Evolutionary conservation across 2,329 filamentous ascomycete species (phyloP), one percentile per base, ranked within the genome.

Genomic region (Elsinoe necatrix): DNA sequence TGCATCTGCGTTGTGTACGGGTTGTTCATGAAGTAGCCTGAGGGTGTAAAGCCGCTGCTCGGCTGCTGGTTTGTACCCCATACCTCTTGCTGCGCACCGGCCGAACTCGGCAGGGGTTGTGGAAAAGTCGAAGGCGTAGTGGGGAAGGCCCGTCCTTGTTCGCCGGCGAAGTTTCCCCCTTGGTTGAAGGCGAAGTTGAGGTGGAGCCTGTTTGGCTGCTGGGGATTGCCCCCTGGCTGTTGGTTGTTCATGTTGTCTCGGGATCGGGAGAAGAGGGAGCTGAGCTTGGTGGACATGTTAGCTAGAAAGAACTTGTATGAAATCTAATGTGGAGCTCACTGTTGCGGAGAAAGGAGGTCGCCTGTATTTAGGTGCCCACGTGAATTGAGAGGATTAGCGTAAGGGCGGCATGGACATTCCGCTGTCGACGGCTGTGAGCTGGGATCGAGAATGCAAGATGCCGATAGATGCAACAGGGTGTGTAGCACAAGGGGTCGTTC

Each of bases 71-170:
- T 52, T 42, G 75, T 71, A 47, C 76, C 76, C 77, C 80, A 80
- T 60, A 80, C 76, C 65, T 85, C 82, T 63, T 83, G 81, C 54
- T 56, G 54, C 69, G 83, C 80, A 47, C 78, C 78, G 55, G 76
- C 74, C 64, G 80, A 76, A 65, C 78, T 79, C 52, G 80, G 79
- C 66, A 83, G 84, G 59, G 91, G 91, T 74, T 97, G 92, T 11
- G 92, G 92, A 68, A 97, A 97, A 58, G 91, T 95, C 62, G 92
- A 96, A 54, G 92, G 92, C 8, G 92, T 96, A 55, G 92, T 78
- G 55, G 76, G 76, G 66, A 75, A 78, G 58, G 73, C 72, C 60
- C 75, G 73, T 57, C 74, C 75, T 62, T 68, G 65, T 59, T 73
- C 70, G 57, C 69, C 69, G 58, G 68, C 68, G 64, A 73, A 72